Percentiles rank a stretch among this genome's conserved stretches.
These are phyloP conservation scores for Nitzschia palea DNA, from an alignment of 108 stramenopile genomes.

Conservation along the genomic window DNA sequence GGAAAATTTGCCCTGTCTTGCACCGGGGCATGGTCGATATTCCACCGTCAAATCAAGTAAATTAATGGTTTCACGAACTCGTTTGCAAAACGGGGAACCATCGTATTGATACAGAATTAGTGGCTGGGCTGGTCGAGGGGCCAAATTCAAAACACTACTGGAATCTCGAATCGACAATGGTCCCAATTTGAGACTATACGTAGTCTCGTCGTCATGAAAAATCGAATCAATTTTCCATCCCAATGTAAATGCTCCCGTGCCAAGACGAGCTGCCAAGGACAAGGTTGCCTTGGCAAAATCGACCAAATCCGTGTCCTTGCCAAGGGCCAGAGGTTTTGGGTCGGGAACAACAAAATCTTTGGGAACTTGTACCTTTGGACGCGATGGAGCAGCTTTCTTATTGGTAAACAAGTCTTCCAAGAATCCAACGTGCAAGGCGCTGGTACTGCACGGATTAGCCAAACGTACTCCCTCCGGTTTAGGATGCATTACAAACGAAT, in stretches of 20 bases:
- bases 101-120: constrained; percentile 91
- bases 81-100: constrained; percentile 80
- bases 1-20: constrained; percentile 39
- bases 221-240: constrained; percentile 71
- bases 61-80: constrained; percentile 85
- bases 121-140: constrained; percentile 50
- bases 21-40: constrained; percentile 74
- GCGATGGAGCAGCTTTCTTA: constrained; percentile 8
- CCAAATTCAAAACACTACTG: constrained; percentile 54
- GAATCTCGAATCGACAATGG: constrained; percentile 66
- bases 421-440: constrained; percentile 22
- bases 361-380: constrained; percentile 54
- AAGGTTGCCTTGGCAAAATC: constrained; percentile 35
- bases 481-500: too few species aligned
- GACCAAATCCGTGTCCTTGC: constrained; percentile 40
- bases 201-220: constrained; percentile 26
- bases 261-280: constrained; percentile 60
- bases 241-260: constrained; percentile 63
- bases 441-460: too few species aligned
- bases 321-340: constrained; percentile 58
- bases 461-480: too few species aligned
- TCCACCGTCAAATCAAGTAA: constrained; percentile 82
- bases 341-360: constrained; percentile 56
- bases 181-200: constrained; percentile 61
- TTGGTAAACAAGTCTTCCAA: constrained; percentile 21